These are phyloP conservation scores for Ceriops decandra DNA, from an alignment of 345 rosid species.

Conservation along the genomic window DNA sequence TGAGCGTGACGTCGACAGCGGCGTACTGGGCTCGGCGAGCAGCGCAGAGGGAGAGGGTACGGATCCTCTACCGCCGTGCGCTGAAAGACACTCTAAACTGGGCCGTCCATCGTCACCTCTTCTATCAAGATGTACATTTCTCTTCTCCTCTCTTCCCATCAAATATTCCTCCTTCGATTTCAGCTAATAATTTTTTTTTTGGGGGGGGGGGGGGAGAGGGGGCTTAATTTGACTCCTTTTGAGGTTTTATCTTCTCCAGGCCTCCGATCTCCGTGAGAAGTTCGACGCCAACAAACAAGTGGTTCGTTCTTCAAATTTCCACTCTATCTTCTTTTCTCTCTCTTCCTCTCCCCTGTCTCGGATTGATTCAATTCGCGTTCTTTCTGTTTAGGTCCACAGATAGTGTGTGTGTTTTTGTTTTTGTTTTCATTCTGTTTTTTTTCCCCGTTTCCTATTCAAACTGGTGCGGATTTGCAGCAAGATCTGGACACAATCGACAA, in stretches of 20 bases:
- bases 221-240: not conserved
- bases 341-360: no score
- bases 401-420: not conserved
- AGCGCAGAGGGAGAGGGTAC: conserved; percentile 82
- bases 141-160: not conserved
- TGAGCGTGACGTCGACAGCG: conserved; percentile 64
- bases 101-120: conserved; percentile 97
- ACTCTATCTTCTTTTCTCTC: no score
- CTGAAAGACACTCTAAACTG: conserved; percentile 91
- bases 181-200: not conserved
- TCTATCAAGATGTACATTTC: conserved; percentile 61
- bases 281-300: conserved; percentile 79
- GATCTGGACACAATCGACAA: conserved; percentile 79
- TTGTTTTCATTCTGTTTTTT: not conserved
- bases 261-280: conserved; percentile 69
- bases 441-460: not conserved
- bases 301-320: conserved; percentile 40
- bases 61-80: conserved; percentile 92
- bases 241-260: conserved; percentile 35
- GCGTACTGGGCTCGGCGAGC: conserved; percentile 81
- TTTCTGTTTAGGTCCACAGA: no score
- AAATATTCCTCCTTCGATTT: not conserved
- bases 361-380: no score
- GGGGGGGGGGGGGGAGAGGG: no score
- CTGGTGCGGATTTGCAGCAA: conserved; percentile 40